phyloP scores from a whole-genome alignment of 208 protist genomes.

The Hexamita inflata region DNA sequence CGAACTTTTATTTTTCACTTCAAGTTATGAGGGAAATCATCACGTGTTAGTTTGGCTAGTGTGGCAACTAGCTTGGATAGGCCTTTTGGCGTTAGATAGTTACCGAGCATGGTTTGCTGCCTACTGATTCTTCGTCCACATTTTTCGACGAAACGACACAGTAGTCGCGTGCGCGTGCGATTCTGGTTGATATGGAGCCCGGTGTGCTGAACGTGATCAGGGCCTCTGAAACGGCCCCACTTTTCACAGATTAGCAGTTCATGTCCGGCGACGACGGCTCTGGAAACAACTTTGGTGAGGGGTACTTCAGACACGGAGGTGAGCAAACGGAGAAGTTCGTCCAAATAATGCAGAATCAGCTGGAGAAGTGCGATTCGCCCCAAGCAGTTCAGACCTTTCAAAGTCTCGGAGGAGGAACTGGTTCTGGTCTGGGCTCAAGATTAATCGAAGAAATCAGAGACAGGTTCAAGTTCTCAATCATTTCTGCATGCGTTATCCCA shows the following conservation, averaged over 20 bases:
- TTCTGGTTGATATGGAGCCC: conserved; percentile 68
- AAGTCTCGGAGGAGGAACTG: conserved; percentile 64
- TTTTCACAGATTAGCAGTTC: neutral
- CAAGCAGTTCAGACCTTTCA: conserved; percentile 60
- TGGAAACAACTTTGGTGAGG: conserved; percentile 22
- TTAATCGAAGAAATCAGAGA: conserved; percentile 57
- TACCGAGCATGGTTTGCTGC: neutral
- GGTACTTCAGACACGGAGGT: neutral
- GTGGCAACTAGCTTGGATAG: conserved; percentile 66
- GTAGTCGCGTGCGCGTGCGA: neutral
- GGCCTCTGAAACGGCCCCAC: conserved; percentile 31
- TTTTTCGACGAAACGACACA: neutral
- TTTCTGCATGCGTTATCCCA: conserved; percentile 8
- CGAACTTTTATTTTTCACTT: too few relatives aligned
- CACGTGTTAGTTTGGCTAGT: conserved; percentile 59
- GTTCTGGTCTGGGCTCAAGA: conserved; percentile 61
- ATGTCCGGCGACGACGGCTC: neutral
- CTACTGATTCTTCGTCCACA: conserved; percentile 11
- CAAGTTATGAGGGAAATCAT: conserved; percentile 37
- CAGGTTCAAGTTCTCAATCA: conserved; percentile 43
- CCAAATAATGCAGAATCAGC: conserved; percentile 57
- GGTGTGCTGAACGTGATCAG: conserved; percentile 84
- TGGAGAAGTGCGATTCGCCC: conserved; percentile 52
- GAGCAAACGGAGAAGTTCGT: conserved; percentile 45
- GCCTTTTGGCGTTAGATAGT: conserved; percentile 47